phyloP scores from a whole-genome alignment of 2,329 filamentous ascomycete genomes.

The Calonectria fujianensis region DNA sequence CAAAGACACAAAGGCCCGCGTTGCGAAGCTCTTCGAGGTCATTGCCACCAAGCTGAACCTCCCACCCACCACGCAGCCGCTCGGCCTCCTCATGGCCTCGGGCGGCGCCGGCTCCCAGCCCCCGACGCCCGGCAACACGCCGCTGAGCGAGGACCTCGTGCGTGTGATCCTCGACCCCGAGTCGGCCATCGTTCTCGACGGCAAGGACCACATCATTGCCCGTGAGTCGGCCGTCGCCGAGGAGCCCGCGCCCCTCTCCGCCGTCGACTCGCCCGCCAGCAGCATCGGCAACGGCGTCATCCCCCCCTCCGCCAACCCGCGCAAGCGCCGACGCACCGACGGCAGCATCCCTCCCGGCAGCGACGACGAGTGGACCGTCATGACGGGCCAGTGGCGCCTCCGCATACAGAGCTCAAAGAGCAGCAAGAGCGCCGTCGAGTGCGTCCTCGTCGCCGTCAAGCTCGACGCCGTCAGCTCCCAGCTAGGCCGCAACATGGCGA shows the following conservation, averaged over 20 bases:
- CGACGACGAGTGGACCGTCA: conserved; percentile 76
- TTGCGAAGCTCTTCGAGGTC: conserved; percentile 85
- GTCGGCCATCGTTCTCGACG: conserved; percentile 76
- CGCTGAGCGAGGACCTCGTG: conserved; percentile 82
- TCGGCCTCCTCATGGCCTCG: conserved; percentile 80
- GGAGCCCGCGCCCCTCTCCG: conserved; percentile 54
- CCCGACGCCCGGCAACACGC: conserved; percentile 80
- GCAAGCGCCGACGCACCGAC: conserved; percentile 69
- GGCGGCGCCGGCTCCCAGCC: conserved; percentile 78
- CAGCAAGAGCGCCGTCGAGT: conserved; percentile 77
- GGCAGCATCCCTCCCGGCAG: conserved; percentile 52
- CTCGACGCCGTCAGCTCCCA: conserved; percentile 83
- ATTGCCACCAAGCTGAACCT: conserved; percentile 87
- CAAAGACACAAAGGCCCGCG: conserved; percentile 79
- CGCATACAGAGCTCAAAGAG: conserved; percentile 74
- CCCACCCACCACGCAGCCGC: conserved; percentile 74
- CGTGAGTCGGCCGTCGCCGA: conserved; percentile 54
- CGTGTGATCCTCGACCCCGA: conserved; percentile 78
- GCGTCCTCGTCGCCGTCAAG: conserved; percentile 84
- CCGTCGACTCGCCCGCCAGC: conserved; percentile 54
- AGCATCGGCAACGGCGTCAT: conserved; percentile 48
- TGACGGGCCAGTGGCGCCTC: conserved; percentile 82
- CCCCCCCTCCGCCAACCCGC: conserved; percentile 56
- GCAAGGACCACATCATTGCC: conserved; percentile 63
- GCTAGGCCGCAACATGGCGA: conserved; percentile 77